Conservation (phyloP, 495 filamentous ascomycete species). For the Aspergillus incahuasiensis region DNA sequence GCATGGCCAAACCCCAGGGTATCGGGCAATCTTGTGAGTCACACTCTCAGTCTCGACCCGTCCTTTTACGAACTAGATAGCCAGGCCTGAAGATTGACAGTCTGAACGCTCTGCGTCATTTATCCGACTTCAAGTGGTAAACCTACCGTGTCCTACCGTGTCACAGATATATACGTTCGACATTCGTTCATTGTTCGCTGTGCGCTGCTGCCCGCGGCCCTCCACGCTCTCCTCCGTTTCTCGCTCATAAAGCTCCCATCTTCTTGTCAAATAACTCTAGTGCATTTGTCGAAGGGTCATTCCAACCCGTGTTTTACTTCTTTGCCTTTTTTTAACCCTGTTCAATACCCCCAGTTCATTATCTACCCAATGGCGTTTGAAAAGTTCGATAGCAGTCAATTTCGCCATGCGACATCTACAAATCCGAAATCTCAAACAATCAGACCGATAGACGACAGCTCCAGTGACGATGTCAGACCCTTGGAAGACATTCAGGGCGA, state of each 20-base stretch:
- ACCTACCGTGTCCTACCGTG: too few species aligned
- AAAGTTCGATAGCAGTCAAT: background rate
- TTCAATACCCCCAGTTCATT: background rate
- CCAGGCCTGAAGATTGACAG: background rate
- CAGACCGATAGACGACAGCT: background rate
- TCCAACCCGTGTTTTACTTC: too few species aligned
- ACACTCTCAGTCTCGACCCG: background rate
- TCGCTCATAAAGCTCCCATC: background rate
- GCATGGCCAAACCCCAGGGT: background rate
- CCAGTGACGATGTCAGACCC: conserved; percentile 3
- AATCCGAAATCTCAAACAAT: conserved; percentile 2
- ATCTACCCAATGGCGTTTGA: background rate
- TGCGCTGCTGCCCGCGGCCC: background rate
- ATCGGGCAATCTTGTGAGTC: conserved; percentile 1
- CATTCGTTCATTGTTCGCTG: background rate
- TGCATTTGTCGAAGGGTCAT: background rate
- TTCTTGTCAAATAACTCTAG: background rate
- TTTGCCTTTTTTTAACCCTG: too few species aligned
- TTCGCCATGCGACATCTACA: background rate
- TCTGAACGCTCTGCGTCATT: background rate
- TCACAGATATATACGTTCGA: background rate
- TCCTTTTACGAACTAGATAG: background rate
- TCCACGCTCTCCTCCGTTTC: background rate
- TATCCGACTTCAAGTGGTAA: background rate
- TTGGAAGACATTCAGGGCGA: conserved; percentile 13